Conservation (phyloP, 2,329 filamentous ascomycete genomes). For the Xylariaceae sp. region DNA sequence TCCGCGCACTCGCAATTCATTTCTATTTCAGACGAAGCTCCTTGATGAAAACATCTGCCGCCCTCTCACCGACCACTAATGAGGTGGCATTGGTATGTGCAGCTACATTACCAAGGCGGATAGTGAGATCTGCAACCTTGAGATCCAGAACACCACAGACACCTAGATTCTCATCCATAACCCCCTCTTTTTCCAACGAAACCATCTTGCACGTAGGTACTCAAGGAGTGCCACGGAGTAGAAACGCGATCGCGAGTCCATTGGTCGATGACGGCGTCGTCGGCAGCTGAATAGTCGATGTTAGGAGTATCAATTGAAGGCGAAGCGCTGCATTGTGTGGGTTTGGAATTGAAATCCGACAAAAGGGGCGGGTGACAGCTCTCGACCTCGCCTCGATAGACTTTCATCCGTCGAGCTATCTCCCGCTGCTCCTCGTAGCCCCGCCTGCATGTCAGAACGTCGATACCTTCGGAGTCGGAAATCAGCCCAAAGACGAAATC, state of each 20-base stretch:
- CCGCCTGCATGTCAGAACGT: constrained; percentile 57
- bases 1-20: too few relatives aligned
- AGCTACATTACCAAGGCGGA: constrained; percentile 31
- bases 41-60: constrained; percentile 35
- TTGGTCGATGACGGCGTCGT: constrained; percentile 41
- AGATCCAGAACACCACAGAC: constrained; percentile 37
- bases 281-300: constrained; percentile 43
- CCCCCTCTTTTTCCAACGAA: constrained; percentile 33
- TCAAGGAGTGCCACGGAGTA: constrained; percentile 40
- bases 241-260: constrained; percentile 32
- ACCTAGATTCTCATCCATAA: constrained; percentile 36
- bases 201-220: constrained; percentile 40
- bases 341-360: constrained; percentile 32
- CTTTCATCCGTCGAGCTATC: constrained; percentile 50
- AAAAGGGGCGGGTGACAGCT: constrained; percentile 41
- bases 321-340: constrained; percentile 1
- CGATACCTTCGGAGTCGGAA: constrained; percentile 41
- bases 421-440: constrained; percentile 63
- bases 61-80: constrained; percentile 44
- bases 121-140: constrained; percentile 34
- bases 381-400: constrained; percentile 44
- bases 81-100: constrained; percentile 47
- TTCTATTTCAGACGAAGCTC: too few relatives aligned
- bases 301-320: constrained; percentile 28
- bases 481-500: constrained; percentile 58